Conservation (phyloP, 148 eudicot genomes). For the Pouteria glomerata region DNA sequence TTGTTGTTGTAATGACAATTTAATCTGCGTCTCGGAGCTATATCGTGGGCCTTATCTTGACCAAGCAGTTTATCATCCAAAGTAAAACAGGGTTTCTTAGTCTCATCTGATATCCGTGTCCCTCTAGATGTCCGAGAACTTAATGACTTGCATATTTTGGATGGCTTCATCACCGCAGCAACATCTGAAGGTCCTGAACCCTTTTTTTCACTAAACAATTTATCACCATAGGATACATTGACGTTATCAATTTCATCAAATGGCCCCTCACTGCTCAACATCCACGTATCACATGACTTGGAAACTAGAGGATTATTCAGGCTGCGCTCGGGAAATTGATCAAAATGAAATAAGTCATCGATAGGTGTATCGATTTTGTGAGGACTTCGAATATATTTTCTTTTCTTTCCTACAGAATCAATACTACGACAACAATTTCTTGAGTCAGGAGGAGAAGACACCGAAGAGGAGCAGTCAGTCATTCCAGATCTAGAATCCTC, state of each 20-base stretch:
- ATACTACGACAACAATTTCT: slow-evolving; percentile 31
- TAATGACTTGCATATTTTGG: slow-evolving; percentile 19
- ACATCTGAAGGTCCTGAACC: slow-evolving; percentile 17
- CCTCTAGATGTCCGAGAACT: slow-evolving; percentile 20
- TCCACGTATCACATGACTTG: slow-evolving; percentile 31
- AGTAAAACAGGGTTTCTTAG: slow-evolving; percentile 21
- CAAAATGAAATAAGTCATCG: slow-evolving; percentile 26
- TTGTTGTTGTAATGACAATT: slow-evolving; percentile 16
- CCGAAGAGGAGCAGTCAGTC: slow-evolving; percentile 89
- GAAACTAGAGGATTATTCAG: slow-evolving; percentile 23
- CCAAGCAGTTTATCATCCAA: slow-evolving; percentile 23
- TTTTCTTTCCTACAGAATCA: slow-evolving; percentile 43
- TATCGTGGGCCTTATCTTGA: slow-evolving; percentile 24
- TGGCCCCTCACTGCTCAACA: slow-evolving; percentile 19
- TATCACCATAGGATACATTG: slow-evolving; percentile 25
- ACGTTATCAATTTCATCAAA: slow-evolving; percentile 21
- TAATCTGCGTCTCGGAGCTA: slow-evolving; percentile 20
- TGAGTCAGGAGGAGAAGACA: slow-evolving; percentile 73
- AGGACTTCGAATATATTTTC: slow-evolving; percentile 26
- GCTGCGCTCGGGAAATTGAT: slow-evolving; percentile 24
- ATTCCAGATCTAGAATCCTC: slow-evolving; percentile 83
- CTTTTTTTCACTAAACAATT: slow-evolving; percentile 25
- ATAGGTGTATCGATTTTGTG: slow-evolving; percentile 20
- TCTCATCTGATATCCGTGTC: slow-evolving; percentile 25
- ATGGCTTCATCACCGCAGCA: slow-evolving; percentile 17